Evolutionary conservation across 345 rosid species (phyloP).

Genomic region (Excoecaria agallocha): DNA sequence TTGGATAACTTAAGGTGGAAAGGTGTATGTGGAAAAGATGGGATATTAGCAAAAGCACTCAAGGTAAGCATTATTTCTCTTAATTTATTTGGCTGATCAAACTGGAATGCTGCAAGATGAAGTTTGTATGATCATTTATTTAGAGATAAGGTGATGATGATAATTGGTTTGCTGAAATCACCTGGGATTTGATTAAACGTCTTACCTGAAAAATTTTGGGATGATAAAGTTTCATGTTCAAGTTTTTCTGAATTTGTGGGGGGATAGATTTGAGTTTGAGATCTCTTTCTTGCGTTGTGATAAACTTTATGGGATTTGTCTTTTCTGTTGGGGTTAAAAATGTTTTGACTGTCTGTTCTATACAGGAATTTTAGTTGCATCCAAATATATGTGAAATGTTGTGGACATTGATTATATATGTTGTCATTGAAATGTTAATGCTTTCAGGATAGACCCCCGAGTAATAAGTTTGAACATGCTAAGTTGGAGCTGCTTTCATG

Average conservation of each 20-base stretch:
- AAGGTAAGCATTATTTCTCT: conserved; percentile 53
- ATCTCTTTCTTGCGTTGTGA: neutral
- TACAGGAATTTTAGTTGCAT: neutral
- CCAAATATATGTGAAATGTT: neutral
- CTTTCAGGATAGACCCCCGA: neutral
- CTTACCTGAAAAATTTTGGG: neutral
- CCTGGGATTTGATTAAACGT: neutral
- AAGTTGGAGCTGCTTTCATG: conserved; percentile 5
- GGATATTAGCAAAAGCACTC: conserved; percentile 72
- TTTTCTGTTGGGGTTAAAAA: neutral
- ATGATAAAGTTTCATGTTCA: neutral
- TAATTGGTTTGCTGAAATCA: neutral
- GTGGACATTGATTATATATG: neutral
- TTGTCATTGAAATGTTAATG: neutral
- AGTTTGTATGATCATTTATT: neutral
- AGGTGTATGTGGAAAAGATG: conserved; percentile 79
- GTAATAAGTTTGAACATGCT: conserved; percentile 1
- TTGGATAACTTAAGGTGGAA: conserved; percentile 82
- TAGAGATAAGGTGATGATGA: neutral
- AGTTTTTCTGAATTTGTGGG: neutral
- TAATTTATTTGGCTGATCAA: neutral
- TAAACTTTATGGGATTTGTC: neutral
- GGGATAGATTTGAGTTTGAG: no score
- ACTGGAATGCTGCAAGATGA: neutral
- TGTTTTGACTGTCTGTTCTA: neutral